Base-by-base conservation (phyloP, 2,329 filamentous ascomycete genomes). In the Microdochium trichocladiopsis region DNA sequence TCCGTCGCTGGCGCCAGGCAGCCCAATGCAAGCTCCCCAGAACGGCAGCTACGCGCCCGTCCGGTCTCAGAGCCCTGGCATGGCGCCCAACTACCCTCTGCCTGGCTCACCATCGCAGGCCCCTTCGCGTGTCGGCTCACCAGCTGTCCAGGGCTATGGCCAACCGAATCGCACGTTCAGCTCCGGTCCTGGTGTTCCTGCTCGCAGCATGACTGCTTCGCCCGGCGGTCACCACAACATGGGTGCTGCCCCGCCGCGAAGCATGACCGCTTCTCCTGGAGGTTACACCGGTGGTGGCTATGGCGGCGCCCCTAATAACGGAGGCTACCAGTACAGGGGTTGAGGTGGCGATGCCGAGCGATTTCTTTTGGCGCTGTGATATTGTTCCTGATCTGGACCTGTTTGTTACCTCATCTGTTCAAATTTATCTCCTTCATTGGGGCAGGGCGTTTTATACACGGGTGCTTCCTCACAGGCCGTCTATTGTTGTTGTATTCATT, bases 1-100 rank as follows among this genome's bases (percentile, higher is more conserved):
- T 11, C 50, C 53, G 2, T 45, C 47, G 2, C 48, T 49, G 16
- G 50, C 48, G 3, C 43, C 45, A 2, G 36, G 12, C 41, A 51
- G 28, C 21, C 41, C 41, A 5, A 8, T 23, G 16, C 41, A 22
- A 4, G 48, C 57, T 2, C 50, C 51, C 23, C 55, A 55, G 11
- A 62, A 61, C 36, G 58, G 59, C 41, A 59, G 58, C 49, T 59
- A 53, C n/a, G 54, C 52, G 8, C 56, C 57, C 6, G 48, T 53
- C 31, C 55, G 45, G 24, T 49, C 61, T 16, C 58, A 58, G 45
- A 61, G 57, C 25, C 55, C 62, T 18, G 58, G 61, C 2, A 14
- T 58, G 22, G 58, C 60, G 2, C 58, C 58, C 18, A 53, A 57
- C 18, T 60, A 55, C 41, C 57, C 56, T 18, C 43, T 55, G 31